Conservation (phyloP, 2,329 filamentous ascomycete genomes). For the Pseudogymnoascus sp. region DNA sequence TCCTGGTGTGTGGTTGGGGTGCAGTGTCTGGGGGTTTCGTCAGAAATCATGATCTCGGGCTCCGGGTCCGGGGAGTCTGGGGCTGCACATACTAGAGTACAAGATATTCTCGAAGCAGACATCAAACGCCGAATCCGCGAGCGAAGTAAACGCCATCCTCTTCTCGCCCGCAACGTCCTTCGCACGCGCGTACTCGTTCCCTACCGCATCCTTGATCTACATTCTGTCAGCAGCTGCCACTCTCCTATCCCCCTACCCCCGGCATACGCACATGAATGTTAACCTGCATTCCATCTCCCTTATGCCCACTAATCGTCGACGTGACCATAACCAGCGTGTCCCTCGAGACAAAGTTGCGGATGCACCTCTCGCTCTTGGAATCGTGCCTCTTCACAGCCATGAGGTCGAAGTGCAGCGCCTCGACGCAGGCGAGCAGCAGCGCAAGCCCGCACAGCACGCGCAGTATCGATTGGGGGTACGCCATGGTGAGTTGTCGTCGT, state of each 20-base stretch:
- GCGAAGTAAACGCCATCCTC: constrained; percentile 86
- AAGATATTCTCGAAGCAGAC: constrained; percentile 91
- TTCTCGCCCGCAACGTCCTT: constrained; percentile 78
- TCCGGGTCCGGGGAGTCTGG: not conserved
- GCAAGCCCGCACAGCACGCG: constrained; percentile 50
- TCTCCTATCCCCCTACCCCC: not conserved
- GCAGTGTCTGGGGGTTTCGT: not conserved
- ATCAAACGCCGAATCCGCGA: constrained; percentile 86
- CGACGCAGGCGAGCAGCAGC: constrained; percentile 43
- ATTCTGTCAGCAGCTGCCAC: not conserved
- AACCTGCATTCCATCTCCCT: constrained; percentile 84
- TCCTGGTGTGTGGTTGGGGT: constrained; percentile 41
- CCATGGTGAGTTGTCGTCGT: constrained; percentile 33
- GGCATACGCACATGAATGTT: constrained; percentile 74
- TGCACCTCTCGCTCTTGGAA: constrained; percentile 70
- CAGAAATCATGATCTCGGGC: not conserved
- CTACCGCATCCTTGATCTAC: constrained; percentile 88
- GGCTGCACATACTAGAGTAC: not conserved
- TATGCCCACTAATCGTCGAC: constrained; percentile 72
- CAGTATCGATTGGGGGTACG: constrained; percentile 42
- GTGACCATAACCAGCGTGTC: constrained; percentile 95
- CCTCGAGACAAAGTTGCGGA: constrained; percentile 88
- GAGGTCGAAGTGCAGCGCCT: constrained; percentile 90
- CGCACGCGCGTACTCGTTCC: constrained; percentile 89
- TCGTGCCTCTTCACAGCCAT: constrained; percentile 57